Evolutionary conservation across 1,284 basidiomycete species (phyloP).

Genomic region (Lignosus rhinocerotis): DNA sequence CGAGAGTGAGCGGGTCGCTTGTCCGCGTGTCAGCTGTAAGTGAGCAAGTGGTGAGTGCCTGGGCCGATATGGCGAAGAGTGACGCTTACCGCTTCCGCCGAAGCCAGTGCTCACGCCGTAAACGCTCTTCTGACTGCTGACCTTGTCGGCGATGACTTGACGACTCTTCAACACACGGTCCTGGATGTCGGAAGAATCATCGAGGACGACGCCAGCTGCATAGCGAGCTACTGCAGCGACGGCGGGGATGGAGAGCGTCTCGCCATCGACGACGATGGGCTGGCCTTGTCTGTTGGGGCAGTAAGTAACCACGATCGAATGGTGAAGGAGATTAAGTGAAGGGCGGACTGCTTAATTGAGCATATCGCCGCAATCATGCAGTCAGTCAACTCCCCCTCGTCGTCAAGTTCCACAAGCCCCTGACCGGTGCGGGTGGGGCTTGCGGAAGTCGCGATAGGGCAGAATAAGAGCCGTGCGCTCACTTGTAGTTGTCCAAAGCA

Average conservation of each 20-base stretch:
- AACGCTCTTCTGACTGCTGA: conserved; percentile 67
- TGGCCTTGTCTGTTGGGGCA: conserved; percentile 51
- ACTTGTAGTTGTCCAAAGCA: conserved; percentile 32
- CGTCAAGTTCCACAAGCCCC: conserved; percentile 2
- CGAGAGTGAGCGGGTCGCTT: conserved; percentile 64
- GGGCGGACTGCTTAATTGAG: not conserved
- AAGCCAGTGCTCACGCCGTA: conserved; percentile 86
- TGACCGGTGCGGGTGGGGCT: not conserved
- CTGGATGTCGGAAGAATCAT: conserved; percentile 47
- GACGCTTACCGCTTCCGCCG: conserved; percentile 65
- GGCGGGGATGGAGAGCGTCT: conserved; percentile 70
- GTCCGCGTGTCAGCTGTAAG: conserved; percentile 67
- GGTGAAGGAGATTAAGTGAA: not conserved
- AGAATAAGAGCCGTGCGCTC: conserved; percentile 1
- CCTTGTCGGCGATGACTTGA: conserved; percentile 62
- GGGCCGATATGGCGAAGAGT: not conserved
- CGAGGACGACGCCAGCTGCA: conserved; percentile 53
- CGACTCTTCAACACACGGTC: conserved; percentile 59
- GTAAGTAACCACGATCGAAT: not conserved
- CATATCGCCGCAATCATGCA: not conserved
- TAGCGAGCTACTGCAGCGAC: conserved; percentile 74
- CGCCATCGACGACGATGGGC: conserved; percentile 66
- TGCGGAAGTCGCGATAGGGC: not conserved
- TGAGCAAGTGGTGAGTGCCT: conserved; percentile 1
- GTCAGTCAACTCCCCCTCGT: not conserved